Percentiles rank a stretch among this genome's conserved stretches.
phyloP scores from a whole-genome alignment of 495 filamentous ascomycete species.

The Aspergillus diversus region DNA sequence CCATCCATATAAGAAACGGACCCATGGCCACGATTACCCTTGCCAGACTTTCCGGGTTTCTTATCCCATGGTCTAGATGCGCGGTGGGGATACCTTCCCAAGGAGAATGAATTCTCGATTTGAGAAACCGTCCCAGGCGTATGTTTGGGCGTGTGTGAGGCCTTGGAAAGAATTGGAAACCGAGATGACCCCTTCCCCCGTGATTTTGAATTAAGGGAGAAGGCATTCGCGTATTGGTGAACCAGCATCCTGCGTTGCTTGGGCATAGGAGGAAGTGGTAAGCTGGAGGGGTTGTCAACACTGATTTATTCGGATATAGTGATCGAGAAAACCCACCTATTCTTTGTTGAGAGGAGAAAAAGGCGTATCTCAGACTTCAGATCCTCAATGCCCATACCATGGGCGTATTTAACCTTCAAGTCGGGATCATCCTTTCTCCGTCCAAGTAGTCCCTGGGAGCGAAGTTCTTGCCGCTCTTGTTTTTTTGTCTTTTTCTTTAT shows the following conservation, averaged over 20 bases:
- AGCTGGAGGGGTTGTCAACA: slow-evolving; percentile 46
- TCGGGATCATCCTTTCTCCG: slow-evolving; percentile 64
- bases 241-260: slow-evolving; percentile 73
- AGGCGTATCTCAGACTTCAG: slow-evolving; percentile 69
- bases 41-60: slow-evolving; percentile 26
- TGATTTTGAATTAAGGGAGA: slow-evolving; percentile 84
- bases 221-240: slow-evolving; percentile 70
- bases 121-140: slow-evolving; percentile 47
- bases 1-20: slow-evolving; percentile 74
- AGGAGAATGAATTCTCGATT: slow-evolving; percentile 39
- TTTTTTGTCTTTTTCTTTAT: slow-evolving; percentile 79
- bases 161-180: slow-evolving; percentile 78
- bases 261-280: slow-evolving; percentile 82
- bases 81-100: slow-evolving; percentile 40
- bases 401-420: slow-evolving; percentile 70
- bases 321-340: slow-evolving; percentile 56
- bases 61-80: slow-evolving; percentile 34
- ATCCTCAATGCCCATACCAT: slow-evolving; percentile 72
- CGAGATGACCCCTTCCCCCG: slow-evolving; percentile 72
- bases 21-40: slow-evolving; percentile 44
- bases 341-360: slow-evolving; percentile 67
- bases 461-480: slow-evolving; percentile 75
- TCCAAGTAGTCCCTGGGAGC: slow-evolving; percentile 77
- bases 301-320: slow-evolving; percentile 3
- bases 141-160: slow-evolving; percentile 60